Evolutionary conservation across 73 alveolate genomes (phyloP), one percentile per base, ranked within the genome.

Genomic region (Paramecium sexaurelia): DNA sequence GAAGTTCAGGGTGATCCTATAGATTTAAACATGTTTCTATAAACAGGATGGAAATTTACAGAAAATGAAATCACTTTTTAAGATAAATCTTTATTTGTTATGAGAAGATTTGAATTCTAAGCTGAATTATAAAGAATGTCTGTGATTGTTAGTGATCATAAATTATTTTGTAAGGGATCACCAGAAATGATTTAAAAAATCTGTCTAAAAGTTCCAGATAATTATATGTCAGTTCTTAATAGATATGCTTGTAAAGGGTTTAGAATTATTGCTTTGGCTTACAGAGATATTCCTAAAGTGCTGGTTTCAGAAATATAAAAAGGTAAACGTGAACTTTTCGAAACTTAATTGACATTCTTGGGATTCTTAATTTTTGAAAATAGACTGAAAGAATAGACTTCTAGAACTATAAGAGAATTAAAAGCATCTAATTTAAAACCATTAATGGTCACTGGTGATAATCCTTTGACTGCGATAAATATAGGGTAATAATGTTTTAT

Each of bases 1-100:
- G 94, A 94, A 85, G 86, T 93, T 20, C 92, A 95, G n/a, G 99
- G 99, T 33, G 98, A 96, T 91, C 97, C 99, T 7, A 92, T 97
- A 9, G 99, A 97, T 75, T 92, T 94, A 86, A 92, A 95, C 57
- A 95, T 97, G 96, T 97, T 97, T 87, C 88, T 95, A 71, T 97
- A 95, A 45, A 95, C 97, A 83, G 93, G 95, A 55, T 97, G 98
- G 98, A 57, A 37, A 22, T 39, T 36, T 37, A 33, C 87, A 11
- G 93, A 86, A 35, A 51, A 86, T 10, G 94, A 87, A 55, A 37
- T 96, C 1, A 91, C 92, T 66, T 84, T 89, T 89, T 4, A 92
- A 88, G 82, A 94, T 69, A 92, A 85, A 22, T 73, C 87, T 24
- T 24, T 85, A 19, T 37, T 55, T 55, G 19, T 92, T 78, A 84